phyloP scores from a whole-genome alignment of 148 eudicot genomes.

The Vaccinium darrowii region DNA sequence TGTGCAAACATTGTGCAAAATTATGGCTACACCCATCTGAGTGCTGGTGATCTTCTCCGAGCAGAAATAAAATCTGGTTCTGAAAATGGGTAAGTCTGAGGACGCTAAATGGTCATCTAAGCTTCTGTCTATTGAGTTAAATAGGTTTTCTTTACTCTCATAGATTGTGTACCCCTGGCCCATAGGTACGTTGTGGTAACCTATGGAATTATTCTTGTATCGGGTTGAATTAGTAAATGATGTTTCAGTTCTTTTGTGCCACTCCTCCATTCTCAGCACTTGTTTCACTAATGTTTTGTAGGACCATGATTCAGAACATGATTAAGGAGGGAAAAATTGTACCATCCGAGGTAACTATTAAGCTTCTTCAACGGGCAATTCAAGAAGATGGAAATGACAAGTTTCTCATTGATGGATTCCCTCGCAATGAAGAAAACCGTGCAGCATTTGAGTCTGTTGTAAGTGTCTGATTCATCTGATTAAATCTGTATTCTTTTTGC shows the following conservation, averaged over 20 bases:
- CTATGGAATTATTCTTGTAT: background rate
- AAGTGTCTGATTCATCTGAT: constrained; percentile 26
- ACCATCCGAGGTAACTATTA: constrained; percentile 77
- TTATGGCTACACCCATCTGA: constrained; percentile 58
- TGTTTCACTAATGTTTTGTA: constrained; percentile 21
- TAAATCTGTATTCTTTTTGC: background rate
- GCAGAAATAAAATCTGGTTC: constrained; percentile 56
- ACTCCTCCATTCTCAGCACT: background rate
- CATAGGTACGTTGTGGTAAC: background rate
- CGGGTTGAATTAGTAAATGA: background rate
- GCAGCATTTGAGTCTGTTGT: constrained; percentile 73
- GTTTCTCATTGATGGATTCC: constrained; percentile 84
- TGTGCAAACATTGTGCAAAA: constrained; percentile 52
- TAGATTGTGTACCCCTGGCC: background rate
- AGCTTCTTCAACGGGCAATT: constrained; percentile 70
- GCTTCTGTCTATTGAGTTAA: background rate
- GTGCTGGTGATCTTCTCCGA: constrained; percentile 62
- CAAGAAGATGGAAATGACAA: constrained; percentile 58
- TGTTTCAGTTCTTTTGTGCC: background rate
- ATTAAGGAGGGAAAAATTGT: constrained; percentile 85
- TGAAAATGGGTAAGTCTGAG: constrained; percentile 47
- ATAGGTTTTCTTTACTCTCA: background rate
- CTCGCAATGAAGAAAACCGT: constrained; percentile 82
- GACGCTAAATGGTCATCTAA: constrained; percentile 1
- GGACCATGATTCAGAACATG: constrained; percentile 80